phyloP scores from a whole-genome alignment of 345 rosid genomes.

The Salix caprea region DNA sequence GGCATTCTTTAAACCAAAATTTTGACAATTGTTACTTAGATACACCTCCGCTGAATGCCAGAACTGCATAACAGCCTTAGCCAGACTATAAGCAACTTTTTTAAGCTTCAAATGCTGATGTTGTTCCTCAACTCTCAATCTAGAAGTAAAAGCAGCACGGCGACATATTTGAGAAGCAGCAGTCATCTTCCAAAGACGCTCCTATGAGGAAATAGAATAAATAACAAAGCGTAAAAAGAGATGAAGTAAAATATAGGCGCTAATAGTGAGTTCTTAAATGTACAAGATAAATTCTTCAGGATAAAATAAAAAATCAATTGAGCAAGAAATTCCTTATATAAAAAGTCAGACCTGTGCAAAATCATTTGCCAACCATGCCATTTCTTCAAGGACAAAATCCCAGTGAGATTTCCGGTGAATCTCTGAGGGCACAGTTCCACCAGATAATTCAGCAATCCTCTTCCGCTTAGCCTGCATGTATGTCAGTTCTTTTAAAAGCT shows the following conservation, averaged over 20 bases:
- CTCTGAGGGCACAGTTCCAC: slow-evolving; percentile 44
- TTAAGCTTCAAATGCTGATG: slow-evolving; percentile 47
- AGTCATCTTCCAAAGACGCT: slow-evolving; percentile 97
- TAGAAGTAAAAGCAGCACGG: slow-evolving; percentile 59
- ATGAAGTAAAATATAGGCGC: not conserved
- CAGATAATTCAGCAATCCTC: slow-evolving; percentile 84
- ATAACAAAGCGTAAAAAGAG: not conserved
- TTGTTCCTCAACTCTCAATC: slow-evolving; percentile 51
- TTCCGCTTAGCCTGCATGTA: slow-evolving; percentile 72
- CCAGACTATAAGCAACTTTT: slow-evolving; percentile 58
- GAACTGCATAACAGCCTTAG: slow-evolving; percentile 81
- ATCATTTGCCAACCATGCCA: slow-evolving; percentile 99
- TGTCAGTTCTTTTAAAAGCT: slow-evolving; percentile 19
- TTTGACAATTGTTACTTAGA: slow-evolving; percentile 33
- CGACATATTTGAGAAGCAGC: slow-evolving; percentile 90
- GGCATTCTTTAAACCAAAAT: slow-evolving; percentile 22
- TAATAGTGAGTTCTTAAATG: not conserved
- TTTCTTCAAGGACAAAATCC: slow-evolving; percentile 99
- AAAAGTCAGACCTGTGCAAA: slow-evolving; percentile 76
- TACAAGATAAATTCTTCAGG: not conserved
- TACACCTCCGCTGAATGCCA: slow-evolving; percentile 69
- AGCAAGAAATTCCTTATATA: slow-evolving; percentile 11
- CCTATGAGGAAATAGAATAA: slow-evolving; percentile 38
- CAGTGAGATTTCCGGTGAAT: slow-evolving; percentile 62
- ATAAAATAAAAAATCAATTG: slow-evolving; percentile 1